A percentile compares a stretch with the other conserved stretches of the same genome.
These are phyloP conservation scores for Sugiyamaella smithiae DNA, from an alignment of 805 yeast genomes.

Conservation along the genomic window DNA sequence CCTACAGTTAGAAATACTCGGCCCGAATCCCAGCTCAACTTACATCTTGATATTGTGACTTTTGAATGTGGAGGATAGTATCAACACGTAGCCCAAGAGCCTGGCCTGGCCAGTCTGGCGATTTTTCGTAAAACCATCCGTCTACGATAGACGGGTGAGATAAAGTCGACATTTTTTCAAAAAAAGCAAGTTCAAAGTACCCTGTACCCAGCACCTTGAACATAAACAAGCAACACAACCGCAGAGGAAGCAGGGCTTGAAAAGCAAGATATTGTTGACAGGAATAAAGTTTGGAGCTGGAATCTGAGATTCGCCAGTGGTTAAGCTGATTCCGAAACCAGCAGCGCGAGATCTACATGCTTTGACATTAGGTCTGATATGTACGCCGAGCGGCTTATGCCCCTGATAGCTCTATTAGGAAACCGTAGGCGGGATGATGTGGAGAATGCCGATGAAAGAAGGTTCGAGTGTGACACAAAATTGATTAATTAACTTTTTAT, in stretches of 20 bases:
- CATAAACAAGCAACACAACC: too few species aligned
- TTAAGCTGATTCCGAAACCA: too few species aligned
- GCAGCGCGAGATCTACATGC: too few species aligned
- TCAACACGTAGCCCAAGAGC: conserved; percentile 91
- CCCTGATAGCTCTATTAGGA: not conserved
- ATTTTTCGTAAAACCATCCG: conserved; percentile 96
- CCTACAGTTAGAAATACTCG: conserved; percentile 11
- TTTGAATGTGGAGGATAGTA: conserved; percentile 77
- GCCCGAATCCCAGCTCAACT: not conserved
- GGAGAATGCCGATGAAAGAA: not conserved
- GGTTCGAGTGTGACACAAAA: too few species aligned
- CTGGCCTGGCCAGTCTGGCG: conserved; percentile 98
- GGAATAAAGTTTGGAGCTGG: too few species aligned
- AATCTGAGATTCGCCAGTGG: too few species aligned
- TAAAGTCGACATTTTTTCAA: not conserved
- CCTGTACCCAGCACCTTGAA: too few species aligned
- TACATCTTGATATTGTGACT: conserved; percentile 86
- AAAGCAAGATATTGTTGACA: too few species aligned
- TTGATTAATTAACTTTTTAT: too few species aligned
- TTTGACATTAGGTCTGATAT: not conserved
- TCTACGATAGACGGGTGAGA: conserved; percentile 38
- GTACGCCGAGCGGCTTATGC: not conserved
- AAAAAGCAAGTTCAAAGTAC: too few species aligned
- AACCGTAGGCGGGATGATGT: not conserved
- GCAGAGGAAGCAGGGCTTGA: too few species aligned